Percentiles rank a stretch among this genome's conserved stretches.
Conservation (phyloP, 2,329 filamentous ascomycete genomes). For the Fusarium temperatum region DNA sequence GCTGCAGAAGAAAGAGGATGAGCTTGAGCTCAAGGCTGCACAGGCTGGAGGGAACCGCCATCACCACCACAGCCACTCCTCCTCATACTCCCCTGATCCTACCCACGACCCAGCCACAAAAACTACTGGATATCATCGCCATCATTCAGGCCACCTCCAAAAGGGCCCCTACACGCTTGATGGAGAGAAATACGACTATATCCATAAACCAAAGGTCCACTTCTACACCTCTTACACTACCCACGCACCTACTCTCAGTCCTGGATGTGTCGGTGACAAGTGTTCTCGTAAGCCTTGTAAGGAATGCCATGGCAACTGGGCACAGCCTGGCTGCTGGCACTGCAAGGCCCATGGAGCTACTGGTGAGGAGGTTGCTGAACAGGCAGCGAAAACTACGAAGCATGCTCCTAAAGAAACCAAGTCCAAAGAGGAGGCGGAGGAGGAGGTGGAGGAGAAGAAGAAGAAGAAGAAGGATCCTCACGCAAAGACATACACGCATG, state of each 20-base stretch:
- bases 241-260: conserved; percentile 23
- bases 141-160: background rate
- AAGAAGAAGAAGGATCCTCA: background rate
- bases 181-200: conserved; percentile 23
- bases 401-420: conserved; percentile 5
- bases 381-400: conserved; percentile 11
- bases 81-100: background rate
- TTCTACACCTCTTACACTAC: conserved; percentile 17
- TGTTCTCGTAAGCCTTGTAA: conserved; percentile 41
- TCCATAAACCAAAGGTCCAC: conserved; percentile 16
- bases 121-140: background rate
- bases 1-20: conserved; percentile 3
- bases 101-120: conserved; percentile 1
- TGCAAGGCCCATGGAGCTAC: conserved; percentile 40
- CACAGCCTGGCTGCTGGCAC: conserved; percentile 45
- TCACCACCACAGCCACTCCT: background rate
- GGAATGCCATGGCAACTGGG: conserved; percentile 41
- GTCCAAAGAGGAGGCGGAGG: background rate
- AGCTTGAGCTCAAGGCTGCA: background rate
- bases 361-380: conserved; percentile 6
- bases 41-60: background rate
- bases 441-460: background rate
- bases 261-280: conserved; percentile 31
- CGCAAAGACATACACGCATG: conserved; percentile 21
- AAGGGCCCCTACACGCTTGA: background rate